These are phyloP conservation scores for Ustulina deusta DNA, from an alignment of 2,329 filamentous ascomycete species.

Conservation along the genomic window DNA sequence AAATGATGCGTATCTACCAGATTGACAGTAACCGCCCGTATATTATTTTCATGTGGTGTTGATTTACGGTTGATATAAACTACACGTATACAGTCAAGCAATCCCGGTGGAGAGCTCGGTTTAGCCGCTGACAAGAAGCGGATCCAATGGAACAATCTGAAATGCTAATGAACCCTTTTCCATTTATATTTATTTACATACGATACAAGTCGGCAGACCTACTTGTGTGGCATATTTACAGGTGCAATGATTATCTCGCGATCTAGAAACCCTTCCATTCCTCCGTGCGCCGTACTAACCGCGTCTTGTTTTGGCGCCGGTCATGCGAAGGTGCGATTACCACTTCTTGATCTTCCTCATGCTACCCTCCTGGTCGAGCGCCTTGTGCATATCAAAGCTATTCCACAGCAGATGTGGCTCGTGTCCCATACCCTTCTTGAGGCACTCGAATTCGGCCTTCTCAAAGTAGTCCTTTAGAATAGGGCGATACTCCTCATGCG, in stretches of 20 bases:
- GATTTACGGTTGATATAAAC: no score
- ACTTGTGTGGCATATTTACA: constrained; percentile 7
- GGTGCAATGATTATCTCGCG: constrained; percentile 8
- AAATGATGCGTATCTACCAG: neutral
- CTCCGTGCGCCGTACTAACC: neutral
- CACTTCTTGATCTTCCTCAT: constrained; percentile 83
- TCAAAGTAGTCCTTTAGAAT: constrained; percentile 87
- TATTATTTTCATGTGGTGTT: neutral
- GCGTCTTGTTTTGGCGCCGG: constrained; percentile 1
- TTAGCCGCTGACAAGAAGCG: neutral
- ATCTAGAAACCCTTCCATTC: constrained; percentile 8
- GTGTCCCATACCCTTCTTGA: constrained; percentile 89
- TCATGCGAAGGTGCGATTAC: constrained; percentile 46
- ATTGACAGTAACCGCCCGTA: neutral
- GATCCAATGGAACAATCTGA: neutral
- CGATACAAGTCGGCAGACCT: constrained; percentile 1
- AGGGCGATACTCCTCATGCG: constrained; percentile 85
- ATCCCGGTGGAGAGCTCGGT: neutral
- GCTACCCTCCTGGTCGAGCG: constrained; percentile 82
- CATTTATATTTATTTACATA: constrained; percentile 8
- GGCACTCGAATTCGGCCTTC: constrained; percentile 86
- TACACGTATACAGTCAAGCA: no score
- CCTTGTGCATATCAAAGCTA: constrained; percentile 89
- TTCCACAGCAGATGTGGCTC: constrained; percentile 90
- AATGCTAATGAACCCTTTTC: neutral